Base-by-base conservation (phyloP, 2,329 filamentous ascomycete species). In the Aspergillus hiratsukae region DNA sequence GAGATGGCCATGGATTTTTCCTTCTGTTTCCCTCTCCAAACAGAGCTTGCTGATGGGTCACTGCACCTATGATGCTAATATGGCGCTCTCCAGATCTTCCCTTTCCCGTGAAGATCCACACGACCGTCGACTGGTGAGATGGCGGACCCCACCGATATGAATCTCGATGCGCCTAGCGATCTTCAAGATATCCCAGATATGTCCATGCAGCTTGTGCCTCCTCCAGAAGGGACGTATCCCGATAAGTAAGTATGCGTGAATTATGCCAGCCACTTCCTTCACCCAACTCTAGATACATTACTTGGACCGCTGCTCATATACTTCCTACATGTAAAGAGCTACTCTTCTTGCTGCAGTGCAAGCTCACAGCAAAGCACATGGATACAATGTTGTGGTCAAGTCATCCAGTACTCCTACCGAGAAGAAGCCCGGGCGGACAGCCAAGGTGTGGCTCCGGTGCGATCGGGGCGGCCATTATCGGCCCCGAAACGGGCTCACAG, bases 381-480 rank as follows among this genome's bases (percentile, higher is more conserved):
- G 75, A 21, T 77, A 77, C 58, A 76, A 76, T 60, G 69, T 77
- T 25, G 75, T 77, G 8, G 73, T 77, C 51, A 77, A 77, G 52
- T 76, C 75, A n/a, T 77, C 75, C 19, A 76, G 74, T 57, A 76
- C 72, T 1, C 75, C 75, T 6, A 77, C 74, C 5, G 74, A 76
- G 54, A 76, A 76, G 62, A 77, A 77, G 51, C 75, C 75, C 6
- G 74, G 74, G 29, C 72, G 75, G 10, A 75, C 73, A 1, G 74
- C 74, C 37, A 77, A 77, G 50, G 70, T 77, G 8, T 77, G 75
- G 75, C 62, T 77, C 57, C 72, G 75, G 49, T 77, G 75, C 64
- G 75, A 77, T 61, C 73, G 75, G 25, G 75, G 75, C 43, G 75
- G 75, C 17, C 74, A 76, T 50, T 77, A 77, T 61, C 74, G 75